These are phyloP conservation scores for Lodderomyces parapsilosis DNA, from an alignment of 1,139 yeast species.

Conservation along the genomic window DNA sequence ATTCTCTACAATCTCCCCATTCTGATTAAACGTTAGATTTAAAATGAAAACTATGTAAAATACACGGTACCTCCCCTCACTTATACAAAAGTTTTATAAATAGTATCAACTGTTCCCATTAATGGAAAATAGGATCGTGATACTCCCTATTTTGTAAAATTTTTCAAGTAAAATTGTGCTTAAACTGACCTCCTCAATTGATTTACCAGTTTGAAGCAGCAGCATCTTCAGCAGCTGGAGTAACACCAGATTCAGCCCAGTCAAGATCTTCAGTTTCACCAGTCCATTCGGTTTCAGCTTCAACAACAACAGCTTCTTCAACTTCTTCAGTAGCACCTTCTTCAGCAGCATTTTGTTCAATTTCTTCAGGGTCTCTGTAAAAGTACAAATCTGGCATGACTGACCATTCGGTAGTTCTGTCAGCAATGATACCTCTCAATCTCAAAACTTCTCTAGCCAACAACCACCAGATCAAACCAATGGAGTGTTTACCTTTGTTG, in stretches of 20 bases:
- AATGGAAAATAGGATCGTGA: no score
- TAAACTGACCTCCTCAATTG: conserved; percentile 9
- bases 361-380: conserved; percentile 99
- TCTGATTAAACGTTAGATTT: conserved; percentile 5
- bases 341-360: conserved; percentile 80
- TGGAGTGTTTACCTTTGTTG: conserved; percentile 99
- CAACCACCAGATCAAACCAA: conserved; percentile 99
- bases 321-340: conserved; percentile 55
- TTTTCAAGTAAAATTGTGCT: no score
- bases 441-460: conserved; percentile 99
- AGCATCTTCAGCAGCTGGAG: conserved; percentile 76
- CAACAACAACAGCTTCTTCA: conserved; percentile 49
- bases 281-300: conserved; percentile 53
- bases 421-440: conserved; percentile 96
- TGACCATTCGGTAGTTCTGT: conserved; percentile 97
- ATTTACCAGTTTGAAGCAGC: conserved; percentile 59
- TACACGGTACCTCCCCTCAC: conserved; percentile 13
- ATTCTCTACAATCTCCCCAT: not conserved
- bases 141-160: no score
- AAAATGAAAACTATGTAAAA: conserved; percentile 14
- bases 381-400: conserved; percentile 99
- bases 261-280: conserved; percentile 64
- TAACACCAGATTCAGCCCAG: conserved; percentile 64
- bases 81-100: conserved; percentile 5
- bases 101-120: no score